Conservation (phyloP, 352 stramenopile species). For the Pythium utonaiense region DNA sequence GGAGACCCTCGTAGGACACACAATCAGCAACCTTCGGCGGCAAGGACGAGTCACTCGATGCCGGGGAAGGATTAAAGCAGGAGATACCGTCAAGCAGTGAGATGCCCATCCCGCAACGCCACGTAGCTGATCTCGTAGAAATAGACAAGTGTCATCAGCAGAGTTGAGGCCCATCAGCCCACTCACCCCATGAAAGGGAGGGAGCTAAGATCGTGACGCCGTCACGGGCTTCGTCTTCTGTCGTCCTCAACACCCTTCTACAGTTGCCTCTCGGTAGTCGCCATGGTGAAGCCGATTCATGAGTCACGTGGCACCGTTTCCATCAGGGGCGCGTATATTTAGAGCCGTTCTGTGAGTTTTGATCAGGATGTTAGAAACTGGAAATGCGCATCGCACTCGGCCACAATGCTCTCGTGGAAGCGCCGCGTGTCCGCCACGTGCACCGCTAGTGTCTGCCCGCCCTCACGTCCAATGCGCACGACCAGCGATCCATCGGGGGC, state of each 20-base stretch:
- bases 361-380: neutral
- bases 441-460: neutral
- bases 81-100: neutral
- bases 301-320: neutral
- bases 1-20: constrained; percentile 41
- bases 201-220: neutral
- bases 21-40: neutral
- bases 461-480: neutral
- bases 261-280: neutral
- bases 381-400: constrained; percentile 3
- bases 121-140: no score
- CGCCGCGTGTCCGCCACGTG: constrained; percentile 8
- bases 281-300: neutral
- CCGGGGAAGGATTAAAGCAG: neutral
- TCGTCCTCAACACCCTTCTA: neutral
- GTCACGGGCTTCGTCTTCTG: neutral
- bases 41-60: neutral
- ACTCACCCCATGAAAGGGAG: no score
- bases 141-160: no score
- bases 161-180: no score
- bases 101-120: neutral
- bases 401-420: constrained; percentile 17
- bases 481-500: neutral
- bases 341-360: neutral
- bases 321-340: neutral